phyloP scores from a whole-genome alignment of 441 rosid genomes.

The Euphorbia corollata region DNA sequence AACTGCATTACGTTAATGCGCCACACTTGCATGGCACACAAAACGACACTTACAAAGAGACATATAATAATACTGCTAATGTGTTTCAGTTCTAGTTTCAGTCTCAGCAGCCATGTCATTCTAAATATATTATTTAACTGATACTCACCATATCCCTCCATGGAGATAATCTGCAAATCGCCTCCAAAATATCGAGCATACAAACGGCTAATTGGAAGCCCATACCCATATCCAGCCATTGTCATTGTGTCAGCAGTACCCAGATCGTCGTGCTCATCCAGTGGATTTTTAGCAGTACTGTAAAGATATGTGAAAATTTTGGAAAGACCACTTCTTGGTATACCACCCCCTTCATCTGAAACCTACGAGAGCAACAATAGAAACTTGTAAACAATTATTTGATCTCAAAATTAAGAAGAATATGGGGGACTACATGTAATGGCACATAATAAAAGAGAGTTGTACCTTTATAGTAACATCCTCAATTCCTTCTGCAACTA shows the following conservation, averaged over 20 bases:
- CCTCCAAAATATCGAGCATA: conserved; percentile 95
- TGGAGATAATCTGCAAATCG: conserved; percentile 83
- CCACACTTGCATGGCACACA: too few relatives aligned
- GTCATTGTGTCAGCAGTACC: conserved; percentile 59
- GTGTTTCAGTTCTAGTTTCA: too few relatives aligned
- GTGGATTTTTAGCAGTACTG: conserved; percentile 82
- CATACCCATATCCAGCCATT: conserved; percentile 97
- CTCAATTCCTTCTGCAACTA: conserved; percentile 91
- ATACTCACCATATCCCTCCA: conserved; percentile 97
- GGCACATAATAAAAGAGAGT: not conserved
- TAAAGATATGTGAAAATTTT: conserved; percentile 90
- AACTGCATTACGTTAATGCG: too few relatives aligned
- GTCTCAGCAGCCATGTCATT: not conserved
- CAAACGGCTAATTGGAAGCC: conserved; percentile 85
- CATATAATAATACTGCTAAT: too few relatives aligned
- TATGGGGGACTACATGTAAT: too few relatives aligned
- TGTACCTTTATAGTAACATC: conserved; percentile 83
- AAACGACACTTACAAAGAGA: too few relatives aligned
- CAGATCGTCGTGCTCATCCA: conserved; percentile 54
- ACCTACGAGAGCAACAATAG: conserved; percentile 40
- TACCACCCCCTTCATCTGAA: conserved; percentile 96
- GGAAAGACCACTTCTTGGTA: conserved; percentile 90
- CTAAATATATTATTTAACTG: not conserved
- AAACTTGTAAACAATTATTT: conserved; percentile 1
- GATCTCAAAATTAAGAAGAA: too few relatives aligned